Evolutionary conservation across 768 basidiomycete genomes (phyloP), one percentile per base, ranked within the genome.

Genomic region (Tricholoma sp.): DNA sequence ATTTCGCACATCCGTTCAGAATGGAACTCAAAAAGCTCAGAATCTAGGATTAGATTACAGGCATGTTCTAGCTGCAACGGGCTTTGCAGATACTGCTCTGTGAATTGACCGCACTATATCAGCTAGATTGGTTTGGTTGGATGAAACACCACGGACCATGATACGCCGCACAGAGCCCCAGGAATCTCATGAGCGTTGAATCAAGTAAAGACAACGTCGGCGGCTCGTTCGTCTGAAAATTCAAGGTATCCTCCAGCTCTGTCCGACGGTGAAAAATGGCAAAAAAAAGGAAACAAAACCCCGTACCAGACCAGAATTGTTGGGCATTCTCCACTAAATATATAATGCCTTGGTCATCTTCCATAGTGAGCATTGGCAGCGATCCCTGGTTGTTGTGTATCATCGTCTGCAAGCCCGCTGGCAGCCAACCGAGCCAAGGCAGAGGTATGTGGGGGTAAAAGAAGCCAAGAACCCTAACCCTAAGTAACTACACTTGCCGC

Each of bases 1-100:
- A 89, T 80, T 61, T 92, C 89, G 55, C 86, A 83, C 91, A 95
- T 95, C 32, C 96, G 78, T 66, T 94, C 94, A 3, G 91, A 94
- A 70, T 98, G 94, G 65, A 90, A 95, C 2, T 81, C 71, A 64
- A 98, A 97, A 39, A 98, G 79, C 66, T 95, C 94, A 0, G 91
- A 94, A 54, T 85, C 82, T 41, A 95, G 75, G 11, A 98, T 74
- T 29, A 89, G 71, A 39, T 80, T 75, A 63, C 89, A 88, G 10
- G 93, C 93, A 67, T 94, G 88, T 59, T 93, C 84, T 47, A 98
- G 79, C 64, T 96, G 93, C 22, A 89, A 70, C 3, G 88, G 88
- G 55, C 83, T 87, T 59, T 91, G 87, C 39, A 98, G 78, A 71
- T 91, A 98, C 66, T 86, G 83, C 66, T 97, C 96, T 75, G 60